Evolutionary conservation across 225 moss, liverwort and hornwort genomes (phyloP), one percentile per base, ranked within the genome.

Genomic region (Thuidium tamariscinum): DNA sequence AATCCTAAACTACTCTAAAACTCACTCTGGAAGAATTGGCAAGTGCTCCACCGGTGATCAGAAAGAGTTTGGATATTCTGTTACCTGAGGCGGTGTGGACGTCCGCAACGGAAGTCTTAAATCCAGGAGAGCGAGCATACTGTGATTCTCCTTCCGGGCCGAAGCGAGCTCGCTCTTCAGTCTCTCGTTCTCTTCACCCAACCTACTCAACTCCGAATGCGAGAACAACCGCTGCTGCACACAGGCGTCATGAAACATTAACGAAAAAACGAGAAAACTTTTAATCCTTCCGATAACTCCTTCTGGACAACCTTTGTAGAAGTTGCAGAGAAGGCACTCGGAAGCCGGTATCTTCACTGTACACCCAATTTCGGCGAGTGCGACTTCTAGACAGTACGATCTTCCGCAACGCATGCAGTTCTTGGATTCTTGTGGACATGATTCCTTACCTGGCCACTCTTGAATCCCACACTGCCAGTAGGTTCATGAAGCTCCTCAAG

Each of bases 111-210:
- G 75, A 52, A 30, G 62, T 63, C 26, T 79, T 74, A 87, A 80
- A 49, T 62, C 80, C 21, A 81, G 34, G 55, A 88, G 81, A 30
- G 81, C 86, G 55, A 86, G 87, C 76, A 88, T 83, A 29, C 5
- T 80, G 69, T 83, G 86, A 34, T 88, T 83, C 77, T 81, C 86
- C n/a, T 86, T 84, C 81, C 88, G 86, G 51, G 83, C 88, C 15
- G 80, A 65, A 57, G 89, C 82, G 14, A 91, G 86, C 86, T 91
- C 86, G 72, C 41, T 66, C 80, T 84, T 89, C 51, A 91, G 81
- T 46, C 83, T 70, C 80, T 83, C 88, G 75, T 88, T 83, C 85
- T 91, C 89, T 65, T 83, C 71, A 30, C 86, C 83, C 73, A 88
- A 77, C 59, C 86, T 76, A 44, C n/a, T 83, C 52, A 86, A 59